These are phyloP conservation scores for Zea mays DNA, from an alignment of 176 grass and related monocot species.

Conservation along the genomic window DNA sequence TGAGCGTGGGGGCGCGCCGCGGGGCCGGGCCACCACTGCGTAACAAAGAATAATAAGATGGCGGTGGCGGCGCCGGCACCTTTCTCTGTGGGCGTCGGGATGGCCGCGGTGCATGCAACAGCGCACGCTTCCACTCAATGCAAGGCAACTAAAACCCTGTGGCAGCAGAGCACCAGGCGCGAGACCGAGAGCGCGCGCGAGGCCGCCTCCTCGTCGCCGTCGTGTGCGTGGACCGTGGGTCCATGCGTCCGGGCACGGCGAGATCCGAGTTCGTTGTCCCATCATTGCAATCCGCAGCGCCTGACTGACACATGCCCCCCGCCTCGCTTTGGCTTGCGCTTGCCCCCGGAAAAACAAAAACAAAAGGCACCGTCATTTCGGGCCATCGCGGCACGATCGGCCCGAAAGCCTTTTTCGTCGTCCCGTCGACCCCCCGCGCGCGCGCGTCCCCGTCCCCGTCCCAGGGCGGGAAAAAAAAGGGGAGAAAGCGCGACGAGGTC, in stretches of 20 bases:
- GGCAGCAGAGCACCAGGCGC: background rate
- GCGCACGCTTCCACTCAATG: slow-evolving; percentile 40
- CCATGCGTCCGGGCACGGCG: background rate
- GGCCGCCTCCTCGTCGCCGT: background rate
- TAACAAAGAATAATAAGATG: background rate
- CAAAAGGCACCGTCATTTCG: background rate
- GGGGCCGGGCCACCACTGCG: slow-evolving; percentile 31
- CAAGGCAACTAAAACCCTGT: background rate
- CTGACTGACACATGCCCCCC: slow-evolving; percentile 21
- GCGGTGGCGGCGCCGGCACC: background rate
- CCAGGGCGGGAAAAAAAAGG: background rate
- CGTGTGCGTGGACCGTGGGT: background rate
- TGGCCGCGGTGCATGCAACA: slow-evolving; percentile 26
- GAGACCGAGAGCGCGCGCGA: background rate
- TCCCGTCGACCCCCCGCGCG: background rate
- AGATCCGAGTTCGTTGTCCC: slow-evolving; percentile 37
- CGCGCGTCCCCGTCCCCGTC: too few relatives aligned
- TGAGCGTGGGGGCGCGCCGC: background rate
- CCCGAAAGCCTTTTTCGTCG: background rate
- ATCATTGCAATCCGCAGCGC: slow-evolving; percentile 22
- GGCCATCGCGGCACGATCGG: background rate
- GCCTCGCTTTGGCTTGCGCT: slow-evolving; percentile 8
- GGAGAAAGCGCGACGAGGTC: background rate
- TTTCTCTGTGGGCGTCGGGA: slow-evolving; percentile 3
- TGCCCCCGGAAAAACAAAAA: background rate